Base-by-base conservation (phyloP, 2,329 filamentous ascomycete genomes). In the Erysiphe neolycopersici region DNA sequence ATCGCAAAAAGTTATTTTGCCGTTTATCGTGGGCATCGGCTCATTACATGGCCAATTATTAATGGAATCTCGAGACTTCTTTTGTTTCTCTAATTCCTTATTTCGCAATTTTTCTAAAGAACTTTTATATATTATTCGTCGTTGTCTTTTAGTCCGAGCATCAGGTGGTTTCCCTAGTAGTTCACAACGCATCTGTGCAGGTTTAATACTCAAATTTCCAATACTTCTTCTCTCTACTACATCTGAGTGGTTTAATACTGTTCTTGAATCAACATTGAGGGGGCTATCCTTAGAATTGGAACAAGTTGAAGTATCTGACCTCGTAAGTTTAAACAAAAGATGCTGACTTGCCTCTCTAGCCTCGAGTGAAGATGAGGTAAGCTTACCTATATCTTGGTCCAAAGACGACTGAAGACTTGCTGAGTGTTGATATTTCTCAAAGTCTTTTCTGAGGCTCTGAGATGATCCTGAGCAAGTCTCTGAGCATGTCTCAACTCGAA, bases 281-380 rank as follows among this genome's bases (percentile, higher is more conserved):
- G 79, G 67, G 13, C 10, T 36, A 37, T 68, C 71, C 52, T 67
- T 71, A 38, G 80, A 55, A 37, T 60, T 60, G 1, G 56, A 52
- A 32, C 62, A 58, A 47, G 49, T 6, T 69, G 68, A 47, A 64
- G 52, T 50, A 48, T 65, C 73, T 46, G 67, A 67, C 0, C 75
- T 70, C n/a, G 77, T 83, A 43, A 80, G 61, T 16, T 74, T 36
- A 36, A 36, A 62, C 79, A 79, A 82, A 0, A 80, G 80, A 8
- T 76, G 78, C 58, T 85, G 85, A 30, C 82, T 72, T 30, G 85
- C 92, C 49, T 78, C 76, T 52, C 91, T 70, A 44, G 87, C 70
- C 16, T 84, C 83, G 12, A 82, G 62, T 41, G 64, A 62, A 18
- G 73, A 72, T 29, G 73, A 67, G 38, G 75, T 61, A 44, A 76